phyloP scores from a whole-genome alignment of 768 basidiomycete species.

The Mrakia blollopis region DNA sequence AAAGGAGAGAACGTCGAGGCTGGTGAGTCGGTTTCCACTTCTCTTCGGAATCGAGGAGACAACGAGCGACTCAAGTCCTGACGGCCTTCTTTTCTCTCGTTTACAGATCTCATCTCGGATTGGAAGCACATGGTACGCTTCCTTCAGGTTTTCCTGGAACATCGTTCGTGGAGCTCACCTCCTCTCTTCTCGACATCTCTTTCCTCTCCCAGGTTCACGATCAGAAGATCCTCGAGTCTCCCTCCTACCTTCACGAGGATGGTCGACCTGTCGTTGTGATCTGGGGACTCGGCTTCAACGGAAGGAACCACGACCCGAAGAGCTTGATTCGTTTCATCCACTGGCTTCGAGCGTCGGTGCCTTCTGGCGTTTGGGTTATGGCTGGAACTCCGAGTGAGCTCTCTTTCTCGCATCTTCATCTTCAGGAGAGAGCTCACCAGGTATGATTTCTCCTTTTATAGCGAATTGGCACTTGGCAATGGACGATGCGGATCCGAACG shows the following conservation, averaged over 20 bases:
- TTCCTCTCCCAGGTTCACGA: constrained; percentile 12
- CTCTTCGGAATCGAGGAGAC: too few relatives aligned
- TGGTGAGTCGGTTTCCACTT: constrained; percentile 34
- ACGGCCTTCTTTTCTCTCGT: neutral
- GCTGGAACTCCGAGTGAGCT: constrained; percentile 31
- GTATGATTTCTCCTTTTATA: neutral
- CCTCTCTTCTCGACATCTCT: neutral
- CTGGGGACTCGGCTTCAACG: constrained; percentile 72
- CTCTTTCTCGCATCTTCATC: neutral
- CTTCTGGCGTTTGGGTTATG: constrained; percentile 62
- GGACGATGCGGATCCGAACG: constrained; percentile 65
- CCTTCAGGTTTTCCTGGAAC: too few relatives aligned
- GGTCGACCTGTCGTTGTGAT: constrained; percentile 66
- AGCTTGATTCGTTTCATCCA: constrained; percentile 55
- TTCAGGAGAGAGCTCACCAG: neutral
- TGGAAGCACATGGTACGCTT: constrained; percentile 58
- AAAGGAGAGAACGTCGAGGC: constrained; percentile 61
- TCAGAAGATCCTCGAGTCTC: constrained; percentile 16
- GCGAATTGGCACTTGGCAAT: constrained; percentile 60
- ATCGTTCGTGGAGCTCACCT: too few relatives aligned
- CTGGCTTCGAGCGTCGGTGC: constrained; percentile 61
- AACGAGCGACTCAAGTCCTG: too few relatives aligned
- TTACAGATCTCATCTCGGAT: constrained; percentile 58
- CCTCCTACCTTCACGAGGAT: constrained; percentile 39
- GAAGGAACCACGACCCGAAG: constrained; percentile 58